Percentiles rank a stretch among this genome's conserved stretches.
These are phyloP conservation scores for Rubroshorea leprosula DNA, from an alignment of 345 rosid genomes.

Conservation along the genomic window DNA sequence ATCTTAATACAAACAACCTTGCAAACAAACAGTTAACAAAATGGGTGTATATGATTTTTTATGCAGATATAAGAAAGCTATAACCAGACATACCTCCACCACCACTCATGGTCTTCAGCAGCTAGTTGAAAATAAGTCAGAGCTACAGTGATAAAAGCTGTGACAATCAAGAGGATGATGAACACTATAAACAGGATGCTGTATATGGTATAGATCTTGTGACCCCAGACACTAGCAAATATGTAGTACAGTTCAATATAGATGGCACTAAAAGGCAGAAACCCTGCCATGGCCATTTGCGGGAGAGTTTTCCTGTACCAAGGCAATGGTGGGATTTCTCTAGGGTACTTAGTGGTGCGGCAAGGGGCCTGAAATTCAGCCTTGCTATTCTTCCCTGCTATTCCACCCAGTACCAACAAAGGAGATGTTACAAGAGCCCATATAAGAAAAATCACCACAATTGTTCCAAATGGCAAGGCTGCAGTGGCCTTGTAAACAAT, in stretches of 20 bases:
- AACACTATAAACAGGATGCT: constrained; percentile 52
- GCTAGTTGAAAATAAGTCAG: constrained; percentile 54
- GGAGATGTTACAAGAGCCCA: constrained; percentile 47
- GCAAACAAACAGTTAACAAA: neutral
- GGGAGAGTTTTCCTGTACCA: constrained; percentile 43
- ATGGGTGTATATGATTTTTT: neutral
- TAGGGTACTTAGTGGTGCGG: constrained; percentile 45
- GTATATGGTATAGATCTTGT: constrained; percentile 46
- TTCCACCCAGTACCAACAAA: constrained; percentile 45
- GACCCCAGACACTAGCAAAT: constrained; percentile 59
- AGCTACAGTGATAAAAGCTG: constrained; percentile 44
- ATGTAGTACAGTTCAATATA: constrained; percentile 52
- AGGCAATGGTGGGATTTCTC: constrained; percentile 48
- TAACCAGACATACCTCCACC: constrained; percentile 42
- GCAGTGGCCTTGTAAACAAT: constrained; percentile 48
- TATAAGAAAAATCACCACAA: constrained; percentile 44
- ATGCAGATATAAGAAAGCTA: neutral
- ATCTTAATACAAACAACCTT: neutral
- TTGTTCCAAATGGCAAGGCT: constrained; percentile 46
- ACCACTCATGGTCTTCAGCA: constrained; percentile 54
- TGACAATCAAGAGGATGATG: constrained; percentile 48
- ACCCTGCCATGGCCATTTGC: constrained; percentile 56
- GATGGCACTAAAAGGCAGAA: constrained; percentile 53
- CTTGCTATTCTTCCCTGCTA: constrained; percentile 50
- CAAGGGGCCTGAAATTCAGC: constrained; percentile 54